Evolutionary conservation across 345 rosid genomes (phyloP).

Genomic region (Tarenaya hassleriana): DNA sequence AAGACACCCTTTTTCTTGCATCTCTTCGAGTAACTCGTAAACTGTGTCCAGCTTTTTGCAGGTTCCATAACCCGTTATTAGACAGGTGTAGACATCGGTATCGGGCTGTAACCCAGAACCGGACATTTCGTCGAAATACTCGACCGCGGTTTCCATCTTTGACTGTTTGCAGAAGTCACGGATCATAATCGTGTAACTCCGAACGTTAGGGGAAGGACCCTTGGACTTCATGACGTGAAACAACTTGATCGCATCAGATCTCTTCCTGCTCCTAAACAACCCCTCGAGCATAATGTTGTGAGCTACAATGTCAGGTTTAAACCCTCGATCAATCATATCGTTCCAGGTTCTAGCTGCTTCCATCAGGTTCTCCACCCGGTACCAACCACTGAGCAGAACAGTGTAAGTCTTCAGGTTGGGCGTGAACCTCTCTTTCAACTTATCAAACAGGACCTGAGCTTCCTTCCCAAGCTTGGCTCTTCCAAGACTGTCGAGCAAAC

Average conservation of each 20-base stretch:
- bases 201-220: conserved; percentile 64
- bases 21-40: conserved; percentile 58
- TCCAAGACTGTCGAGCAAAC: conserved; percentile 74
- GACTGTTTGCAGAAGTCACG: conserved; percentile 66
- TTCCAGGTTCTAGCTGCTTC: conserved; percentile 94
- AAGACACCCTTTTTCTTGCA: conserved; percentile 67
- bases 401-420: conserved; percentile 74
- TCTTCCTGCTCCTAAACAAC: conserved; percentile 54
- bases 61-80: conserved; percentile 78
- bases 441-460: conserved; percentile 64
- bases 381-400: conserved; percentile 76
- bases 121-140: conserved; percentile 69
- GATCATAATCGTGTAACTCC: conserved; percentile 70
- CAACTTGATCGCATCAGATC: conserved; percentile 73
- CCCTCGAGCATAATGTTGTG: conserved; percentile 81
- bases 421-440: conserved; percentile 56
- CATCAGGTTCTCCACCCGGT: conserved; percentile 67
- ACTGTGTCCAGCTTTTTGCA: conserved; percentile 65
- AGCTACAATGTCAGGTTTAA: conserved; percentile 64
- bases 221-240: conserved; percentile 78
- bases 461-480: conserved; percentile 81
- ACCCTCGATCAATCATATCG: conserved; percentile 72
- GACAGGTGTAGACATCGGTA: conserved; percentile 74
- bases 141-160: conserved; percentile 63
- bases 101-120: conserved; percentile 54